These are phyloP conservation scores for Serendipita sp. DNA, from an alignment of 768 basidiomycete species.

Conservation along the genomic window DNA sequence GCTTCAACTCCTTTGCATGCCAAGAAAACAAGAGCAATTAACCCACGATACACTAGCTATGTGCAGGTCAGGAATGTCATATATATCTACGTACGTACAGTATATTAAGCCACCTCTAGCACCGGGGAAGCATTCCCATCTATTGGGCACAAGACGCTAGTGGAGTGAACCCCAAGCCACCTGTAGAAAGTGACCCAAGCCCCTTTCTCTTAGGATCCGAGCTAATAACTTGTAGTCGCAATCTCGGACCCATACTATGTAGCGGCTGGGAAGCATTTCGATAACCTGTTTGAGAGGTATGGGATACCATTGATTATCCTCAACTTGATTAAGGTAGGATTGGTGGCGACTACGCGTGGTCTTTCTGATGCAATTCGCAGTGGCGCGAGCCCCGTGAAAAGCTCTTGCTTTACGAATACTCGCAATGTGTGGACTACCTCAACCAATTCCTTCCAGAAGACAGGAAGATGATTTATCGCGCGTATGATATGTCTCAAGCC, in stretches of 20 bases:
- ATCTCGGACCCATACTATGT: slow-evolving; percentile 91
- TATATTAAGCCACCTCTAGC: slow-evolving; percentile 26
- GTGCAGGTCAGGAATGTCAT: slow-evolving; percentile 46
- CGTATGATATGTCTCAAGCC: slow-evolving; percentile 93
- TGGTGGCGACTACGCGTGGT: slow-evolving; percentile 26
- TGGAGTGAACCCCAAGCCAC: slow-evolving; percentile 81
- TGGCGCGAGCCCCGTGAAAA: slow-evolving; percentile 57
- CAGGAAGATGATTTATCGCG: slow-evolving; percentile 77
- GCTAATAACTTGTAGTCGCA: slow-evolving; percentile 38
- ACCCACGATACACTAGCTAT: slow-evolving; percentile 84
- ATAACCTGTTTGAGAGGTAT: slow-evolving; percentile 76
- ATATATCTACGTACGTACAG: neutral
- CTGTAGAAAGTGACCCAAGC: slow-evolving; percentile 69
- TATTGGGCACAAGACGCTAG: slow-evolving; percentile 94
- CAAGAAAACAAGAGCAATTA: slow-evolving; percentile 24
- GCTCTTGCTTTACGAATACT: slow-evolving; percentile 80
- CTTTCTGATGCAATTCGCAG: slow-evolving; percentile 13
- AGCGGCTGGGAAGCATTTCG: slow-evolving; percentile 85
- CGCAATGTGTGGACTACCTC: slow-evolving; percentile 78
- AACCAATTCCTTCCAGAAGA: slow-evolving; percentile 85
- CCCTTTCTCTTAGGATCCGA: slow-evolving; percentile 5
- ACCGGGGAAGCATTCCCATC: slow-evolving; percentile 87
- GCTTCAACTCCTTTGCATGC: neutral
- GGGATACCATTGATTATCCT: slow-evolving; percentile 80
- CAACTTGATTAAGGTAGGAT: slow-evolving; percentile 79